Conservation (phyloP, 2,329 filamentous ascomycete species). For the Teratosphaeria pseudoeucalypti region DNA sequence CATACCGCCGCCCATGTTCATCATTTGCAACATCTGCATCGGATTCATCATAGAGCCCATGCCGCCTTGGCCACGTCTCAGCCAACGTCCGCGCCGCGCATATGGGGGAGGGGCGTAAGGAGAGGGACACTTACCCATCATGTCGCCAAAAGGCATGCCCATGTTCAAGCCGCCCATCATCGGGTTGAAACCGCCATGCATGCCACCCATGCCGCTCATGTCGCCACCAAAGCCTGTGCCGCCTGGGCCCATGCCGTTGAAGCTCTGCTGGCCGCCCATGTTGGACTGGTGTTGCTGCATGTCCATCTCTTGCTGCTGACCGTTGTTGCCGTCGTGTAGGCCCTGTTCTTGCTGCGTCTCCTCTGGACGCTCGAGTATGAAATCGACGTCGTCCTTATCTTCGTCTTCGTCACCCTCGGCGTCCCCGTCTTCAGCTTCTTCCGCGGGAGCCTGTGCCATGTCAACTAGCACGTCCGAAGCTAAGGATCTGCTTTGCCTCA, state of each 20-base stretch:
- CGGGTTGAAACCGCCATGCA: conserved; percentile 55
- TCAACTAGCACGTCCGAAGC: not conserved
- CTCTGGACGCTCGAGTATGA: conserved; percentile 21
- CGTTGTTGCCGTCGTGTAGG: not conserved
- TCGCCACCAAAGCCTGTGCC: conserved; percentile 14
- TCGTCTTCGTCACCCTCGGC: conserved; percentile 10
- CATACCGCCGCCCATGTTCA: not conserved
- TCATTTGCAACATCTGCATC: conserved; percentile 1
- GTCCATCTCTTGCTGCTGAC: not conserved
- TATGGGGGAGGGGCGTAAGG: not conserved
- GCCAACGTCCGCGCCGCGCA: conserved; percentile 16
- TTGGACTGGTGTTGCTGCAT: conserved; percentile 10
- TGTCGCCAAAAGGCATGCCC: conserved; percentile 41
- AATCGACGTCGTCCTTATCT: conserved; percentile 8
- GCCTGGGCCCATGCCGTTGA: conserved; percentile 15
- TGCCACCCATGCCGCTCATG: conserved; percentile 19
- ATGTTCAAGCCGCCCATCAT: conserved; percentile 52
- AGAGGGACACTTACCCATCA: conserved; percentile 66
- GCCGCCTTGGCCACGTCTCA: conserved; percentile 5
- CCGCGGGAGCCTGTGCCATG: conserved; percentile 13
- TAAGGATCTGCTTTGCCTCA: not conserved
- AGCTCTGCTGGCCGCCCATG: conserved; percentile 8
- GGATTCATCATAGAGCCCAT: conserved; percentile 1
- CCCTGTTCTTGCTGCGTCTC: conserved; percentile 8
- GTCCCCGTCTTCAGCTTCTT: conserved; percentile 16